Base-by-base conservation (phyloP, 2,329 filamentous ascomycete genomes). In the Botrytis galanthina region DNA sequence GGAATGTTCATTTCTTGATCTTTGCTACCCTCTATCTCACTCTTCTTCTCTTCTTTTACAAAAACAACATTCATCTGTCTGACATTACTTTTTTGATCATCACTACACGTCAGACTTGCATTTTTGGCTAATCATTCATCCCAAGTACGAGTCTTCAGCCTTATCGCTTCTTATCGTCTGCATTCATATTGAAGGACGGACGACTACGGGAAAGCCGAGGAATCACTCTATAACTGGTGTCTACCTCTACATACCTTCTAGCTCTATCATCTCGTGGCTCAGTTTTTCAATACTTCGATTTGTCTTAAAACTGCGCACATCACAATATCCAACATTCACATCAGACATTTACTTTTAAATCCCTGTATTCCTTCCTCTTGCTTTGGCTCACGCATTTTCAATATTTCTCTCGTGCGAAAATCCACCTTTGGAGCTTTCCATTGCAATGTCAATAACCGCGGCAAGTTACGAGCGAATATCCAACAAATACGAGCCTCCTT, bases 81-180 rank as follows among this genome's bases (percentile, higher is more conserved):
- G n/a, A 29, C 26, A 54, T 29, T 68, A 39, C 64, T 29, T 16
- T 42, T 62, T 42, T 20, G 37, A 62, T 62, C 37, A 62, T 62
- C 39, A 9, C 37, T 62, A 42, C 29, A 10, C 22, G 35, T 37
- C 64, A 68, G 37, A 67, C 22, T n/a, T 29, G 29, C 37, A 62
- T 62, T n/a, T 61, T 39, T 62, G 60, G 14, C 51, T 18, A 18
- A 62, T 42, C 26, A 57, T 57, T 42, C 64, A 29, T 39, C 48
- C 26, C 46, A 42, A 68, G 48, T 42, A 32, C 66, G 35, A 54
- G 16, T 68, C 57, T 68, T 68, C 66, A 68, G 48, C 51, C 66
- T 57, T 57, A 57, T 57, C 66, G 66, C 66, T 32, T 57, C 66
- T 68, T 68, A 57, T 68, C 66, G 35, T 18, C 42, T 57, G 35